phyloP scores from a whole-genome alignment of 306 rosid species.

The Vigna nakashimae region DNA sequence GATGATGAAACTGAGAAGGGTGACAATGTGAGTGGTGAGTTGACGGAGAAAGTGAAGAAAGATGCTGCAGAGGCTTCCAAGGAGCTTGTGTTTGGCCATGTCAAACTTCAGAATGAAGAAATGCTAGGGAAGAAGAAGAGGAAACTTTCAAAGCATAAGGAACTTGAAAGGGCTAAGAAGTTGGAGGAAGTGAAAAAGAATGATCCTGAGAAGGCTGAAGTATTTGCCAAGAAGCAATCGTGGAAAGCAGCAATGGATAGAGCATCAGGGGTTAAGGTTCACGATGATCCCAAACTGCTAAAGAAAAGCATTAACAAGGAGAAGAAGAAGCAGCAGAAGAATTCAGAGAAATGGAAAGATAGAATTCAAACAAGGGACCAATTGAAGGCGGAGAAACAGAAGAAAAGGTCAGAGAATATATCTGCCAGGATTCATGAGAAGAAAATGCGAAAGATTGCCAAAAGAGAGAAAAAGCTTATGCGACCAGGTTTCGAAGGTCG shows the following conservation, averaged over 20 bases:
- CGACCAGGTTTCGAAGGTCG: constrained; percentile 93
- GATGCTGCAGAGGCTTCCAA: constrained; percentile 78
- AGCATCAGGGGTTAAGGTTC: constrained; percentile 85
- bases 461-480: constrained; percentile 92
- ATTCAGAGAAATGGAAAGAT: constrained; percentile 75
- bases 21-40: constrained; percentile 31
- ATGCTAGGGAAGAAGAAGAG: constrained; percentile 64
- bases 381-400: constrained; percentile 75
- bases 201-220: constrained; percentile 79
- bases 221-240: constrained; percentile 62
- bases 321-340: constrained; percentile 79
- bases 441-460: constrained; percentile 72
- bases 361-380: constrained; percentile 70
- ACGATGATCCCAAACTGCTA: constrained; percentile 78
- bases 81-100: constrained; percentile 72
- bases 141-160: constrained; percentile 65
- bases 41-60: constrained; percentile 49
- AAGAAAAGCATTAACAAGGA: constrained; percentile 66
- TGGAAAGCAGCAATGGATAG: constrained; percentile 84
- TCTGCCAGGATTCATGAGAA: constrained; percentile 66
- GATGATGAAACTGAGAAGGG: constrained; percentile 49
- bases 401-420: constrained; percentile 79
- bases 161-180: constrained; percentile 79
- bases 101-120: constrained; percentile 73
- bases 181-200: constrained; percentile 74